Evolutionary conservation across 495 filamentous ascomycete genomes (phyloP).

Genomic region (Penicillium riverlandense): DNA sequence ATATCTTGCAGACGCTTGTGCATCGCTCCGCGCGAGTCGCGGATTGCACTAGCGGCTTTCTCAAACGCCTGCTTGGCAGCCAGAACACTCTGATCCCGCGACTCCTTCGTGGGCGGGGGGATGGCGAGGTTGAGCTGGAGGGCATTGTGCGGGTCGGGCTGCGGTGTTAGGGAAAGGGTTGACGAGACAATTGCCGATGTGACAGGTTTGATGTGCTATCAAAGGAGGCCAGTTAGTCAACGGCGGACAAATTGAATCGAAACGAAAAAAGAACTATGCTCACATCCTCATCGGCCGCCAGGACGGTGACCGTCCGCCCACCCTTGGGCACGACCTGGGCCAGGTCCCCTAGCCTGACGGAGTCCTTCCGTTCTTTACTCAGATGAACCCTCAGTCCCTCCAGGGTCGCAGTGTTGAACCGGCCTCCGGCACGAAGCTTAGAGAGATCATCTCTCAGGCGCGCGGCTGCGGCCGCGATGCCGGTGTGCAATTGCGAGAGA

Average conservation of each 20-base stretch:
- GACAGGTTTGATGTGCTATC: constrained; percentile 62
- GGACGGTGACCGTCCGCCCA: constrained; percentile 57
- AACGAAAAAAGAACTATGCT: constrained; percentile 16
- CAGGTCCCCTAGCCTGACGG: constrained; percentile 54
- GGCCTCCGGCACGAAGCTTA: constrained; percentile 56
- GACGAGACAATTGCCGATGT: constrained; percentile 61
- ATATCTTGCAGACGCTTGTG: constrained; percentile 59
- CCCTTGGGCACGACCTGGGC: constrained; percentile 70
- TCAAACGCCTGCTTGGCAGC: constrained; percentile 56
- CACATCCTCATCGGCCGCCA: constrained; percentile 58
- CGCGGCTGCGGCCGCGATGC: constrained; percentile 49
- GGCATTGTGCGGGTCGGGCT: constrained; percentile 57
- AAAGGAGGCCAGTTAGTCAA: not conserved
- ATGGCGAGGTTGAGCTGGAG: constrained; percentile 66
- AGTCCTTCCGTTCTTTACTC: constrained; percentile 44
- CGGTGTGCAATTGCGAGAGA: constrained; percentile 53
- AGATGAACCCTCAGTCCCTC: constrained; percentile 58
- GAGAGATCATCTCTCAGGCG: constrained; percentile 56
- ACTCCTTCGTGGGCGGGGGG: constrained; percentile 61
- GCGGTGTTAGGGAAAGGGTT: constrained; percentile 65
- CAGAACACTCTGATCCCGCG: constrained; percentile 43
- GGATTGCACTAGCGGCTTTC: constrained; percentile 43
- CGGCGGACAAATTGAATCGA: not conserved
- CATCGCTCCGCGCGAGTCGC: constrained; percentile 49
- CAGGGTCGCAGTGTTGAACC: constrained; percentile 61